Evolutionary conservation across 345 rosid genomes (phyloP).

Genomic region (Rhodamnia argentea): DNA sequence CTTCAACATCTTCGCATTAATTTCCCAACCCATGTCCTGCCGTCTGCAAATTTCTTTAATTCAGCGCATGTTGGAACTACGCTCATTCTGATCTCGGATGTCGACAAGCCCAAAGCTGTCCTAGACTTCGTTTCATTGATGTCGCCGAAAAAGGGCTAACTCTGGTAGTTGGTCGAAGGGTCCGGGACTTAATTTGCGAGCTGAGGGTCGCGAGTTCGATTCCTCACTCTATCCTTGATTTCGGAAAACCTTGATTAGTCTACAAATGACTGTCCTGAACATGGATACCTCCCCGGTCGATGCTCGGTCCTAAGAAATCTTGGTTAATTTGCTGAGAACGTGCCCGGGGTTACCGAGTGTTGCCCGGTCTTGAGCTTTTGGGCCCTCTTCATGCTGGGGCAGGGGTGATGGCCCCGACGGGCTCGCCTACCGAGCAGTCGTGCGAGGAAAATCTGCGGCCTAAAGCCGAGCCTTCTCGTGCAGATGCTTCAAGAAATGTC

Average conservation of each 20-base stretch:
- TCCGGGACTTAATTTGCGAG: background rate
- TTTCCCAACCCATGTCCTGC: background rate
- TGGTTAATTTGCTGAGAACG: background rate
- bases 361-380: background rate
- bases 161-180: background rate
- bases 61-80: background rate
- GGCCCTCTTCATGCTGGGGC: background rate
- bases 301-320: background rate
- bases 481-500: background rate
- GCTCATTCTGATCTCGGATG: background rate
- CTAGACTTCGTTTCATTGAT: background rate
- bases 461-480: background rate
- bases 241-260: background rate
- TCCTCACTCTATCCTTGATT: background rate
- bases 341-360: background rate
- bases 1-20: background rate
- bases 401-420: background rate
- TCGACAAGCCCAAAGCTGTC: background rate
- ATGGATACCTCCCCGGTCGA: background rate
- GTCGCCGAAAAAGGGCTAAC: background rate
- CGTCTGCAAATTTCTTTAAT: background rate
- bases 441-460: background rate
- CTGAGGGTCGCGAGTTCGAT: background rate
- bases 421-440: background rate
- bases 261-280: background rate